These are phyloP conservation scores for Casuarina glauca DNA, from an alignment of 306 rosid genomes.

Conservation along the genomic window DNA sequence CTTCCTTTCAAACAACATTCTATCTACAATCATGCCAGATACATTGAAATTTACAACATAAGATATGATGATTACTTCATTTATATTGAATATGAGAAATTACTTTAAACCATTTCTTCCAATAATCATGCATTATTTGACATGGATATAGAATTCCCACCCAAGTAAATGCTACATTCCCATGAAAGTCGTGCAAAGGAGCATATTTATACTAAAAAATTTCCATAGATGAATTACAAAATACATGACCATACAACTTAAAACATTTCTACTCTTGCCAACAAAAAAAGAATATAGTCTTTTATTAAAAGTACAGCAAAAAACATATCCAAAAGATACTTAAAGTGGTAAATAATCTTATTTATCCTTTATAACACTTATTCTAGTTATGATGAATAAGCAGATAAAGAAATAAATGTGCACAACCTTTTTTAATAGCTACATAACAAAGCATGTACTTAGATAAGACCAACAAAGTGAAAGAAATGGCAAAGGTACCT, in stretches of 20 bases:
- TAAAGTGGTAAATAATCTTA: background rate
- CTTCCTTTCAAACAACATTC: background rate
- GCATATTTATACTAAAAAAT: background rate
- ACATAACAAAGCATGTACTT: background rate
- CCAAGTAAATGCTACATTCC: background rate
- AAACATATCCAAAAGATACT: background rate
- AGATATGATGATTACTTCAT: background rate
- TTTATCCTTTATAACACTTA: background rate
- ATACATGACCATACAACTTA: background rate
- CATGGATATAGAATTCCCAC: background rate
- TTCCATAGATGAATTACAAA: background rate
- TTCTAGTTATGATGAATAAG: background rate
- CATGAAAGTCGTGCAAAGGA: background rate
- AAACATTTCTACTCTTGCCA: background rate
- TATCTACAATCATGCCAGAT: background rate
- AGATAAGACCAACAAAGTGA: slow-evolving; percentile 1
- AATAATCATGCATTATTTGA: background rate
- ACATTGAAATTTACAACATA: background rate
- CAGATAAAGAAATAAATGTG: background rate
- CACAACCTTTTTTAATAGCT: background rate
- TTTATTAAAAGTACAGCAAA: background rate
- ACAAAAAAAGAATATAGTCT: background rate
- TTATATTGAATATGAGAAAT: background rate
- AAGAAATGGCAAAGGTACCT: slow-evolving; percentile 49
- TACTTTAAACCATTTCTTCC: background rate